These are phyloP conservation scores for Pachysandra terminalis DNA, from an alignment of 164 flowering plant genomes.

Conservation along the genomic window DNA sequence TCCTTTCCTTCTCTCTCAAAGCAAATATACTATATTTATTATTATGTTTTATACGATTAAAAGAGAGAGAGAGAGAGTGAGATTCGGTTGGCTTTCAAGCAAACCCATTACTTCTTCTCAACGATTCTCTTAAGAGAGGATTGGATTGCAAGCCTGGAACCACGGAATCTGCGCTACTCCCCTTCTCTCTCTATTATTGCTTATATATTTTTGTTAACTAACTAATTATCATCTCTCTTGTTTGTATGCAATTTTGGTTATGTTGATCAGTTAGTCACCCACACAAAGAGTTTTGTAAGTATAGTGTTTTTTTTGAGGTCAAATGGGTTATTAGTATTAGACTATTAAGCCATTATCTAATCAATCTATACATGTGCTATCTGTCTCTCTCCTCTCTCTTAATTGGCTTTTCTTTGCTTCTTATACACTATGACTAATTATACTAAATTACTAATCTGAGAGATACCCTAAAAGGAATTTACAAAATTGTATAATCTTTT, in stretches of 20 bases:
- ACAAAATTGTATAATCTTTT: too few relatives aligned
- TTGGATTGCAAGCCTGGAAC: slow-evolving; percentile 62
- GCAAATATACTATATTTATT: neutral
- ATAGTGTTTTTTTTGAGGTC: too few relatives aligned
- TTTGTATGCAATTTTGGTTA: too few relatives aligned
- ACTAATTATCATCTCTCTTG: neutral
- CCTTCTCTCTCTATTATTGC: slow-evolving; percentile 9
- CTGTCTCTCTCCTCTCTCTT: neutral
- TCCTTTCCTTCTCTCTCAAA: slow-evolving; percentile 1
- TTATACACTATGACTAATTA: neutral
- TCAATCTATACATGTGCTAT: too few relatives aligned
- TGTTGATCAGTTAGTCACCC: too few relatives aligned
- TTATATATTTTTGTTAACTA: neutral
- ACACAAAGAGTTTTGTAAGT: too few relatives aligned
- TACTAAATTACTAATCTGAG: too few relatives aligned
- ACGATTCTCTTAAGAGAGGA: slow-evolving; percentile 34
- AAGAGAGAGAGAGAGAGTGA: slow-evolving; percentile 19
- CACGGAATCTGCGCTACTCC: slow-evolving; percentile 46
- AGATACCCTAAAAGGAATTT: too few relatives aligned
- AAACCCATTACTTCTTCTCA: slow-evolving; percentile 38
- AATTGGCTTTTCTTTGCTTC: neutral
- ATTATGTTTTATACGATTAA: neutral
- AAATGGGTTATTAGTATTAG: too few relatives aligned
- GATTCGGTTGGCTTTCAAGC: slow-evolving; percentile 41
- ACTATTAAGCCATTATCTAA: too few relatives aligned